Evolutionary conservation across 1,139 yeast species (phyloP).

Genomic region (Zygoascus hellenicus): DNA sequence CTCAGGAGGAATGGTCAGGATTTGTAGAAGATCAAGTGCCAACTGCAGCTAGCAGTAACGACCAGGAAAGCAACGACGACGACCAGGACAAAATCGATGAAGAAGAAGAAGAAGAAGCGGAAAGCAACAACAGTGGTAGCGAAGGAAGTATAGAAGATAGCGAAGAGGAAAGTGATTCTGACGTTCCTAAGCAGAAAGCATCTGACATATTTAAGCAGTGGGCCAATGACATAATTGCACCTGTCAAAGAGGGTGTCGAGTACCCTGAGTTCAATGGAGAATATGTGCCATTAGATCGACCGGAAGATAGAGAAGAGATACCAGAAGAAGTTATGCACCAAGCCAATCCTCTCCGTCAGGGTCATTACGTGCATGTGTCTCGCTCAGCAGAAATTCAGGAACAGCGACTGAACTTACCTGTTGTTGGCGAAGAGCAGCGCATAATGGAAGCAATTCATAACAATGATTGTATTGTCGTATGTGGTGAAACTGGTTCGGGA

Average conservation of each 20-base stretch:
- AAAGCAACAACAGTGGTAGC: conserved; percentile 19
- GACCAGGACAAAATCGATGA: too few relatives aligned
- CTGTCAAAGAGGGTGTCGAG: conserved; percentile 25
- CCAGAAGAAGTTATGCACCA: conserved; percentile 47
- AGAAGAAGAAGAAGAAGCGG: conserved; percentile 20
- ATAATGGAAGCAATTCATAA: conserved; percentile 96
- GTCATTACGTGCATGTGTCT: conserved; percentile 61
- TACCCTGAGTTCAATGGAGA: conserved; percentile 30
- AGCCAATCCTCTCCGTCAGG: conserved; percentile 53
- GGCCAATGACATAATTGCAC: conserved; percentile 37
- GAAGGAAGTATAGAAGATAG: conserved; percentile 18
- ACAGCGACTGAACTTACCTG: conserved; percentile 72
- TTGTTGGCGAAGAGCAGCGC: conserved; percentile 81
- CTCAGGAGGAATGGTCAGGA: conserved; percentile 18
- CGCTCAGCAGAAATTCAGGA: conserved; percentile 62
- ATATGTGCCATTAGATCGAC: conserved; percentile 33
- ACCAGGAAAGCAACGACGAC: conserved; percentile 13
- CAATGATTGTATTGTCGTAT: conserved; percentile 82
- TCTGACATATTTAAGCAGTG: conserved; percentile 45
- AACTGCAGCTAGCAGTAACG: conserved; percentile 15
- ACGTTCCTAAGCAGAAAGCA: conserved; percentile 33
- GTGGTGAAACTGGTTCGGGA: conserved; percentile 99
- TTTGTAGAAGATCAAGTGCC: conserved; percentile 6
- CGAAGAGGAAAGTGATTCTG: conserved; percentile 11
- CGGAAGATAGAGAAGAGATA: conserved; percentile 33